These are phyloP conservation scores for Ustilago cynodontis DNA, from an alignment of 1,284 basidiomycete species.

Conservation along the genomic window DNA sequence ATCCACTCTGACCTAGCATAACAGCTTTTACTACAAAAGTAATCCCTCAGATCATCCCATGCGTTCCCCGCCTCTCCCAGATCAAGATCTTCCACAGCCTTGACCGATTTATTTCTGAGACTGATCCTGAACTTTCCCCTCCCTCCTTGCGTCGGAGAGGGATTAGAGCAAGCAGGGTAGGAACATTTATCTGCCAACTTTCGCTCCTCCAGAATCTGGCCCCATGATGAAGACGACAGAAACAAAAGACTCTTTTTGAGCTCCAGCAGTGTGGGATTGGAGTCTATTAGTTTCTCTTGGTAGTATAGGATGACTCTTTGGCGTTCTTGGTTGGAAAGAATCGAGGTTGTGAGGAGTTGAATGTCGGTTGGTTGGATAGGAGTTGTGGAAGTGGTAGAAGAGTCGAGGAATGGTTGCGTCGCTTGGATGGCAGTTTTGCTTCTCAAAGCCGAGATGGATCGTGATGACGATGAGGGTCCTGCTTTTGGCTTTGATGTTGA, in stretches of 20 bases:
- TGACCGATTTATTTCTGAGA: conserved; percentile 21
- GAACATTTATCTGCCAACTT: conserved; percentile 30
- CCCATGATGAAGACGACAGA: conserved; percentile 31
- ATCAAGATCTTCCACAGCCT: conserved; percentile 23
- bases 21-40: conserved; percentile 35
- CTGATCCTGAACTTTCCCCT: conserved; percentile 28
- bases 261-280: not conserved
- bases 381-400: conserved; percentile 21
- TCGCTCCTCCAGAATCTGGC: conserved; percentile 42
- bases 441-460: not conserved
- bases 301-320: conserved; percentile 34
- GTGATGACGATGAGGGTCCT: not conserved
- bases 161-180: conserved; percentile 27
- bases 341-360: conserved; percentile 48
- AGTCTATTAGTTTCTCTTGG: conserved; percentile 37
- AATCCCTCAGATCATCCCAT: conserved; percentile 27
- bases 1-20: conserved; percentile 48
- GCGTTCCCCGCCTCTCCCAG: conserved; percentile 35
- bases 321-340: conserved; percentile 42
- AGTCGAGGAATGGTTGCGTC: conserved; percentile 40
- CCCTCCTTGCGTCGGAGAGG: not conserved
- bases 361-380: conserved; percentile 51
- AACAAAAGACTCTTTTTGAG: conserved; percentile 31
- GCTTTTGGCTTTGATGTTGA: not conserved
- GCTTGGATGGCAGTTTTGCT: conserved; percentile 24